Evolutionary conservation across 495 filamentous ascomycete species (phyloP).

Genomic region (Penicillium nucicola): DNA sequence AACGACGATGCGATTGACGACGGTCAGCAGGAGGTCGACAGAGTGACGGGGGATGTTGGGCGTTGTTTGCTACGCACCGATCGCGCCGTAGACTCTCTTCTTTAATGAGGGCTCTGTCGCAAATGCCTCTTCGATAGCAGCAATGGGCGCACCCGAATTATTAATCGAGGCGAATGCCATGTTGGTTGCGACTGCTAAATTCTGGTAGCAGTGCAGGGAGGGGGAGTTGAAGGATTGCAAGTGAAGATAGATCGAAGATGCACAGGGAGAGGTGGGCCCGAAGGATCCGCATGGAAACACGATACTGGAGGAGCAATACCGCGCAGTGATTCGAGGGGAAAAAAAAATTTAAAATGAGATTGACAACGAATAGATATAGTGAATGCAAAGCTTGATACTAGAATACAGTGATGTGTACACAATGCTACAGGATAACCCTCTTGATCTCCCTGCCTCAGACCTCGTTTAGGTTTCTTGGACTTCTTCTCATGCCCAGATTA

Average conservation of each 20-base stretch:
- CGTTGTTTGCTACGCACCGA: conserved; percentile 35
- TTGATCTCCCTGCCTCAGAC: background rate
- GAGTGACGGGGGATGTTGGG: conserved; percentile 8
- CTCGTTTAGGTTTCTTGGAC: conserved; percentile 5
- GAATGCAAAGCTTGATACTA: conserved; percentile 34
- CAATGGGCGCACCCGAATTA: conserved; percentile 23
- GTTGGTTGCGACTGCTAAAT: conserved; percentile 16
- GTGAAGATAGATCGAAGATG: conserved; percentile 12
- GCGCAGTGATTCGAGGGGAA: background rate
- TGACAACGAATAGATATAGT: conserved; percentile 10
- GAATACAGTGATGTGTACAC: conserved; percentile 40
- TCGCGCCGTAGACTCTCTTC: conserved; percentile 49
- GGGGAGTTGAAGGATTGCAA: conserved; percentile 9
- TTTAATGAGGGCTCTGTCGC: conserved; percentile 42
- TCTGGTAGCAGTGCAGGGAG: conserved; percentile 14
- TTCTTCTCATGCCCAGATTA: background rate
- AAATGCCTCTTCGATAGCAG: conserved; percentile 44
- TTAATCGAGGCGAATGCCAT: conserved; percentile 49
- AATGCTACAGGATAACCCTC: conserved; percentile 23
- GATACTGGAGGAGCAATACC: background rate
- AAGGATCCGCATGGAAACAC: conserved; percentile 6
- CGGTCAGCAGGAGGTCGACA: conserved; percentile 15
- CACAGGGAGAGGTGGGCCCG: conserved; percentile 10
- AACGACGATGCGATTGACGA: conserved; percentile 3
- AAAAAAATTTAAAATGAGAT: background rate